Percentiles rank a stretch among this genome's conserved stretches.
Conservation (phyloP, 257 asterid genomes). For the Nicotiana obtusifolia region DNA sequence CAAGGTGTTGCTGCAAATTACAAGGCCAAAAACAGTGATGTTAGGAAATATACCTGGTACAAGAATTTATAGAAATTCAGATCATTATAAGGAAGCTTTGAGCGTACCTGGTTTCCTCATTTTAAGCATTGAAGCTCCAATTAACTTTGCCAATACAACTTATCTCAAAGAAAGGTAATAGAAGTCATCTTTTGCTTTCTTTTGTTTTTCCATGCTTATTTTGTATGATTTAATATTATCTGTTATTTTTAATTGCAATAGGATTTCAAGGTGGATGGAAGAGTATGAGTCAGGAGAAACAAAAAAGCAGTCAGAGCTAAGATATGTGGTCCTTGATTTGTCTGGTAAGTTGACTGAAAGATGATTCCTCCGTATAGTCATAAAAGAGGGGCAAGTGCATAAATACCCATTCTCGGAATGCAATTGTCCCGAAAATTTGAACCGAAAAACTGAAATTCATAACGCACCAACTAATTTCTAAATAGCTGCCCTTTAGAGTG, state of each 20-base stretch:
- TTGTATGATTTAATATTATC: not conserved
- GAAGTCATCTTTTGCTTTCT: not conserved
- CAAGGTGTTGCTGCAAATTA: slow-evolving; percentile 59
- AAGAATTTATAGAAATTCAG: slow-evolving; percentile 52
- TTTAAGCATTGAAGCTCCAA: slow-evolving; percentile 66
- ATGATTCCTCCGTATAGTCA: not conserved
- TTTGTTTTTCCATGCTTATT: not conserved
- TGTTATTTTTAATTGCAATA: slow-evolving; percentile 7
- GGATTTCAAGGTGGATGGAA: slow-evolving; percentile 73
- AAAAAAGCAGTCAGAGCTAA: slow-evolving; percentile 30
- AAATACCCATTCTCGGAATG: fast-evolving
- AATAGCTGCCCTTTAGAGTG: no score
- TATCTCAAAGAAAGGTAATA: slow-evolving; percentile 68
- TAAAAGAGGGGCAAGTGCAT: no score
- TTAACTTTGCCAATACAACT: slow-evolving; percentile 74
- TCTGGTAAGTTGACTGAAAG: slow-evolving; percentile 41
- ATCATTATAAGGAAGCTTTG: slow-evolving; percentile 66
- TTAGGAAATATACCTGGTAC: slow-evolving; percentile 71
- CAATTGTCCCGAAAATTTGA: no score
- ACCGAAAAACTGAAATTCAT: no score
- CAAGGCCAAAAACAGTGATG: slow-evolving; percentile 69
- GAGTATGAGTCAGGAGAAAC: slow-evolving; percentile 41
- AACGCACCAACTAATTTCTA: no score
- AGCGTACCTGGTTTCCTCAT: slow-evolving; percentile 55
- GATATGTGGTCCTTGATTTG: slow-evolving; percentile 56